Conservation (phyloP, 208 protist genomes). For the Phytomonas serpens region DNA sequence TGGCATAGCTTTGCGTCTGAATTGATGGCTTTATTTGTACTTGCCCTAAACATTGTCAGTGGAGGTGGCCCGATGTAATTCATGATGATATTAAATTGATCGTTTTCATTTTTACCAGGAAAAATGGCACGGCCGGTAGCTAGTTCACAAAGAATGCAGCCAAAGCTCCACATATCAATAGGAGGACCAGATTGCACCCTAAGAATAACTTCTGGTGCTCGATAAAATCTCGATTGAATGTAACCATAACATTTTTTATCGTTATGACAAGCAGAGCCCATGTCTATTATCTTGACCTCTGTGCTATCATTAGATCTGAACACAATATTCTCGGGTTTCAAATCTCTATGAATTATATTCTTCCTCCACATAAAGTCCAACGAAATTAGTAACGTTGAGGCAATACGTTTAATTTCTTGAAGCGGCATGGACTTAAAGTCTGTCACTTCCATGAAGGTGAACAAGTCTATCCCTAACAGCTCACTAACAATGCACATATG, state of each 20-base stretch:
- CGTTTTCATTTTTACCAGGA: constrained; percentile 77
- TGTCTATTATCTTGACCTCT: constrained; percentile 95
- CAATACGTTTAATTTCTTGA: constrained; percentile 42
- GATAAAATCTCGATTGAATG: constrained; percentile 89
- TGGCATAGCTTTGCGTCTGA: background rate
- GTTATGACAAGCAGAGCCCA: constrained; percentile 95
- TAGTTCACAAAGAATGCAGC: constrained; percentile 91
- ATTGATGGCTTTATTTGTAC: background rate
- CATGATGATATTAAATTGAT: constrained; percentile 83
- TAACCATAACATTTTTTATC: constrained; percentile 88
- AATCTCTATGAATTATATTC: constrained; percentile 93
- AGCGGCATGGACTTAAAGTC: constrained; percentile 81
- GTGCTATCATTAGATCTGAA: constrained; percentile 52
- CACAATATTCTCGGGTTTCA: constrained; percentile 97
- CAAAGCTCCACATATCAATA: constrained; percentile 93
- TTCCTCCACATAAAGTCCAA: constrained; percentile 72
- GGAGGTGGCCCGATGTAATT: constrained; percentile 81
- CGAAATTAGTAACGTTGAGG: constrained; percentile 53
- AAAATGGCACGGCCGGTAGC: constrained; percentile 90
- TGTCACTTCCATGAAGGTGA: constrained; percentile 58
- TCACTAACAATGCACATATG: constrained; percentile 82
- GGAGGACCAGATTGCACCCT: constrained; percentile 57
- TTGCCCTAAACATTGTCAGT: constrained; percentile 22
- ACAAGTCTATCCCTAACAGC: constrained; percentile 61
- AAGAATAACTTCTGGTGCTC: constrained; percentile 87